A percentile compares a stretch with the other conserved stretches of the same genome.
Conservation (phyloP, 768 basidiomycete species). For the Leucogyrophana mollusca region DNA sequence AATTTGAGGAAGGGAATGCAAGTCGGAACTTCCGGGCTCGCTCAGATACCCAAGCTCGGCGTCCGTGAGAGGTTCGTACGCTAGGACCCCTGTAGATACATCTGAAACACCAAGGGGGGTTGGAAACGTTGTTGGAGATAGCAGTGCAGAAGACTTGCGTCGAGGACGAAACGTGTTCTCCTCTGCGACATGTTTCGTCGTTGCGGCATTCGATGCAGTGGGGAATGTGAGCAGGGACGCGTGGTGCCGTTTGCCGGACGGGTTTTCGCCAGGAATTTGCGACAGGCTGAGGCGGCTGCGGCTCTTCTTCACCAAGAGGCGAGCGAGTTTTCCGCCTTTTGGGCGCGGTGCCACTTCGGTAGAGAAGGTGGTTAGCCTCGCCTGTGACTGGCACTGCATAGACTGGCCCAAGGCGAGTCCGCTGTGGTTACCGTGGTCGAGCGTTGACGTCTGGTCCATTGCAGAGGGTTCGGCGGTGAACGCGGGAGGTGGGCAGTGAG, state of each 20-base stretch:
- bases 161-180: constrained; percentile 34
- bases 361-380: constrained; percentile 22
- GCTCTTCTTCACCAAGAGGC: constrained; percentile 30
- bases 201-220: constrained; percentile 22
- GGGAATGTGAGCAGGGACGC: constrained; percentile 26
- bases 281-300: constrained; percentile 26
- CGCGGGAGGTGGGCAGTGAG: constrained; percentile 24
- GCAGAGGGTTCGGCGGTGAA: constrained; percentile 25
- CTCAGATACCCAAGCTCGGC: constrained; percentile 22
- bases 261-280: constrained; percentile 25
- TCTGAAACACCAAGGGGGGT: constrained; percentile 19
- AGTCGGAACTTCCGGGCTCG: constrained; percentile 6
- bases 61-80: constrained; percentile 28
- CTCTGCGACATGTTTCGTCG: constrained; percentile 22
- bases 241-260: constrained; percentile 20
- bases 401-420: constrained; percentile 4
- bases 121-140: constrained; percentile 15
- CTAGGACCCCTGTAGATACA: constrained; percentile 13
- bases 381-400: constrained; percentile 22
- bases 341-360: constrained; percentile 14
- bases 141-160: constrained; percentile 32
- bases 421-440: constrained; percentile 25
- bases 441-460: constrained; percentile 24
- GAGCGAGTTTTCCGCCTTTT: constrained; percentile 26
- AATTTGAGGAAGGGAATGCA: constrained; percentile 9